Evolutionary conservation across 2,329 filamentous ascomycete species (phyloP).

Genomic region (Fusarium sp.): DNA sequence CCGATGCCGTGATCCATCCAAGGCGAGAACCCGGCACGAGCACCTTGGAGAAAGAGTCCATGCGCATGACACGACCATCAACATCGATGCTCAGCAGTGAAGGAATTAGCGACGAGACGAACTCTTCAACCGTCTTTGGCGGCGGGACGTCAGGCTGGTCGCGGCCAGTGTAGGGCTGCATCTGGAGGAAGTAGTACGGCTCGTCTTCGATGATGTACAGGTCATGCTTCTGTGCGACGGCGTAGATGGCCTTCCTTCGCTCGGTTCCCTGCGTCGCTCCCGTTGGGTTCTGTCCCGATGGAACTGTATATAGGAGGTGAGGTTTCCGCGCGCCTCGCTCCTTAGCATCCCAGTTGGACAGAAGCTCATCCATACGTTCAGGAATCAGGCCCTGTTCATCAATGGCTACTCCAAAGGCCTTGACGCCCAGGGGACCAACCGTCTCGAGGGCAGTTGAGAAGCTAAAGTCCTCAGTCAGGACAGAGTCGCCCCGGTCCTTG

Average conservation of each 20-base stretch:
- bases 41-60: slow-evolving; percentile 96
- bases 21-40: slow-evolving; percentile 85
- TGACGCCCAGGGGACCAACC: slow-evolving; percentile 67
- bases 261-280: slow-evolving; percentile 83
- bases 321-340: slow-evolving; percentile 65
- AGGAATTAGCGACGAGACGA: slow-evolving; percentile 75
- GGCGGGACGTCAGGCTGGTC: slow-evolving; percentile 66
- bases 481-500: slow-evolving; percentile 77
- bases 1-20: slow-evolving; percentile 92
- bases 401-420: slow-evolving; percentile 65
- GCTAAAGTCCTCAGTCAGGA: slow-evolving; percentile 92
- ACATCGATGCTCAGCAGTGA: slow-evolving; percentile 85
- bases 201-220: slow-evolving; percentile 92
- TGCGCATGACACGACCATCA: slow-evolving; percentile 89
- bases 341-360: slow-evolving; percentile 65
- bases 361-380: slow-evolving; percentile 65
- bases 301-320: slow-evolving; percentile 72
- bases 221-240: slow-evolving; percentile 86
- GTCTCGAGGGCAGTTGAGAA: slow-evolving; percentile 82
- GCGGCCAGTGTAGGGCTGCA: slow-evolving; percentile 79
- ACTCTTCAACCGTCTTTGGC: slow-evolving; percentile 77
- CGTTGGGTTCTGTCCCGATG: slow-evolving; percentile 91
- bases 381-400: slow-evolving; percentile 70
- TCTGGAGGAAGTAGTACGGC: slow-evolving; percentile 94
- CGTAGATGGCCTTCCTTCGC: slow-evolving; percentile 81